Base-by-base conservation (phyloP, 257 asterid species). In the Fraxinus cuspidata region DNA sequence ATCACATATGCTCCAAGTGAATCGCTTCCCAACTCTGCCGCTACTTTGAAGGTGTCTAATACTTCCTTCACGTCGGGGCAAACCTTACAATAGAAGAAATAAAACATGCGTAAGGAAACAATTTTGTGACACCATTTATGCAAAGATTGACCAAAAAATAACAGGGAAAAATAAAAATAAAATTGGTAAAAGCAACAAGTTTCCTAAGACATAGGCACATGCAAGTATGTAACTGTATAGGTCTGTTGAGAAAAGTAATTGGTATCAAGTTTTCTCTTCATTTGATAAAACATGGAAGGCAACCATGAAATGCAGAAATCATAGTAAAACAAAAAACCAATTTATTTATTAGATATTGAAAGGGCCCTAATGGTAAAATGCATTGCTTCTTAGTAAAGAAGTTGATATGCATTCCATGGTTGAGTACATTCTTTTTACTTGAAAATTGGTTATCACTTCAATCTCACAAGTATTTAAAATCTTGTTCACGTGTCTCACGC, bases 1-100 rank as follows among this genome's bases (percentile, higher is more conserved):
- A 94, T 94, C 88, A 94, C 99, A 80, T 92, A 94, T 58, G 99
- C 99, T 82, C 99, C 99, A 35, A 94, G 90, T 53, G 97, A 90
- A 83, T 90, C 99, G 40, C 90, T 92, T 81, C 99, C 99, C 82
- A 94, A 78, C 84, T 94, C 97, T 82, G 96, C 97, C 7, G 98
- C 96, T 31, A 94, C 98, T 84, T 93, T 87, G 90, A 94, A 92
- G 79, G 99, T 91, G 84, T 92, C 99, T 82, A 94, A 74, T 58
- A 92, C 98, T 92, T 92, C 99, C 84, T 86, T 91, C 78, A 94
- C 95, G 79, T 94, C 99, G 74, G 93, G 74, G 16, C 87, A 83
- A 85, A 94, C 97, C 99, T 92, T 31, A 72, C 63, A 40, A 74
- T 73, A 68, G 72, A 76, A 72, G 13, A 29, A 70, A 76, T 7